These are phyloP conservation scores for Hermanozyma aechmeae DNA, from an alignment of 805 yeast genomes.

Conservation along the genomic window DNA sequence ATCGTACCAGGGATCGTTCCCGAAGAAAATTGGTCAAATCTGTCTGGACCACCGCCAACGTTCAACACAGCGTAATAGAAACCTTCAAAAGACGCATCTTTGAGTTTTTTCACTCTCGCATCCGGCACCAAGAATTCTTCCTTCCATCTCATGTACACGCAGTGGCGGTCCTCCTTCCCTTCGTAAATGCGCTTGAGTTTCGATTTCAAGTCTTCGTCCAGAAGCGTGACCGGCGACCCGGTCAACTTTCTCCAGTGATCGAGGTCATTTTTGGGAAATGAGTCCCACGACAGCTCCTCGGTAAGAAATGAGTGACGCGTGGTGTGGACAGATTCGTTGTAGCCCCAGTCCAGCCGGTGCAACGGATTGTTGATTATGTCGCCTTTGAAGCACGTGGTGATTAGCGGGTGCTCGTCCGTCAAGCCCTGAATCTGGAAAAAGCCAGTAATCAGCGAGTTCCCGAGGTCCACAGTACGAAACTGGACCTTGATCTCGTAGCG, in stretches of 20 bases:
- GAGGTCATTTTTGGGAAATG: conserved; percentile 29
- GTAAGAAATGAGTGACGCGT: conserved; percentile 46
- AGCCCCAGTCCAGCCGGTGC: conserved; percentile 14
- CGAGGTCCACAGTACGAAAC: conserved; percentile 62
- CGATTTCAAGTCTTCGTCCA: conserved; percentile 19
- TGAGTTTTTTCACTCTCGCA: conserved; percentile 48
- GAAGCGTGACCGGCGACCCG: conserved; percentile 38
- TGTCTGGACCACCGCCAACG: conserved; percentile 31
- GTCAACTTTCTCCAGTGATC: conserved; percentile 45
- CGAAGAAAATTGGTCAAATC: conserved; percentile 1
- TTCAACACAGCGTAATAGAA: conserved; percentile 83
- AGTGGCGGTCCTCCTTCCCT: conserved; percentile 20
- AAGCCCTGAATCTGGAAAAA: conserved; percentile 58
- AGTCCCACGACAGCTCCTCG: conserved; percentile 49
- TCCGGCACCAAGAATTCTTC: conserved; percentile 83
- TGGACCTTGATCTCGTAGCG: conserved; percentile 63
- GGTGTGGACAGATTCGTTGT: conserved; percentile 5
- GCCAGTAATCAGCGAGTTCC: conserved; percentile 37
- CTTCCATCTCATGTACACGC: conserved; percentile 89
- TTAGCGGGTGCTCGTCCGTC: conserved; percentile 50
- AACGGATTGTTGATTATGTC: conserved; percentile 53
- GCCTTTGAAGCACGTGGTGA: conserved; percentile 65
- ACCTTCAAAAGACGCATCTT: conserved; percentile 84
- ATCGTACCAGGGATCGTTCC: conserved; percentile 51
- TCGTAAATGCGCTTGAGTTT: conserved; percentile 21